Conservation (phyloP, 306 rosid species). For the Morella rubra region DNA sequence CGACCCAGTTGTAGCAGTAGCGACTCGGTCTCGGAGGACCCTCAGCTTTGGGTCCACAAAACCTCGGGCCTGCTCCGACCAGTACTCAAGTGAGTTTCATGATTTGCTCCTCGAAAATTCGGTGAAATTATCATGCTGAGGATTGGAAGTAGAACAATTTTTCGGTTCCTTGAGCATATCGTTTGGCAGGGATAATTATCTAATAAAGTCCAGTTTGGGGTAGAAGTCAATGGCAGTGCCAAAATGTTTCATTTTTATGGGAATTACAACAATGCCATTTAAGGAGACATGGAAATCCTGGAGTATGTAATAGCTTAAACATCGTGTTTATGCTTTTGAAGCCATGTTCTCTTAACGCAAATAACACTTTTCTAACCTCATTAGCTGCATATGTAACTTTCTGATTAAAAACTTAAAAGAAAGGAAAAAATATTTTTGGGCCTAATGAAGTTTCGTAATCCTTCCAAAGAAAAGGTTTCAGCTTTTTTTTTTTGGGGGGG, state of each 20-base stretch:
- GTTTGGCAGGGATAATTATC: background rate
- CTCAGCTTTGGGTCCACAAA: conserved; percentile 50
- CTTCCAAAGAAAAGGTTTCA: no score
- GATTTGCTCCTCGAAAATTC: background rate
- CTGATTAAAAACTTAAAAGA: no score
- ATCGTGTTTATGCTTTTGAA: no score
- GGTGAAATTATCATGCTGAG: background rate
- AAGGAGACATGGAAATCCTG: no score
- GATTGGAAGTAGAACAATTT: background rate
- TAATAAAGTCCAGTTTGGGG: background rate
- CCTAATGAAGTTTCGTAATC: no score
- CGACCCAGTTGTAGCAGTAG: conserved; percentile 38
- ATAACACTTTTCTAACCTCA: no score
- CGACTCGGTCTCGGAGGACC: conserved; percentile 50
- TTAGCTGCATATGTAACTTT: background rate
- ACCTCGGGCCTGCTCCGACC: conserved; percentile 48
- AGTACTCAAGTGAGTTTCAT: conserved; percentile 35
- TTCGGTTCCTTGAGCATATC: background rate
- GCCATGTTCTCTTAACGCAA: no score
- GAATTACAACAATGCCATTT: no score
- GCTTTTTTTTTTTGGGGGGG: no score
- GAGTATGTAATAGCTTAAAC: no score
- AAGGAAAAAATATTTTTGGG: background rate
- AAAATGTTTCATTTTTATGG: background rate
- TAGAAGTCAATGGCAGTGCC: background rate